Evolutionary conservation across 495 filamentous ascomycete genomes (phyloP), one percentile per base, ranked within the genome.

Genomic region (Penicillium pancosmium): DNA sequence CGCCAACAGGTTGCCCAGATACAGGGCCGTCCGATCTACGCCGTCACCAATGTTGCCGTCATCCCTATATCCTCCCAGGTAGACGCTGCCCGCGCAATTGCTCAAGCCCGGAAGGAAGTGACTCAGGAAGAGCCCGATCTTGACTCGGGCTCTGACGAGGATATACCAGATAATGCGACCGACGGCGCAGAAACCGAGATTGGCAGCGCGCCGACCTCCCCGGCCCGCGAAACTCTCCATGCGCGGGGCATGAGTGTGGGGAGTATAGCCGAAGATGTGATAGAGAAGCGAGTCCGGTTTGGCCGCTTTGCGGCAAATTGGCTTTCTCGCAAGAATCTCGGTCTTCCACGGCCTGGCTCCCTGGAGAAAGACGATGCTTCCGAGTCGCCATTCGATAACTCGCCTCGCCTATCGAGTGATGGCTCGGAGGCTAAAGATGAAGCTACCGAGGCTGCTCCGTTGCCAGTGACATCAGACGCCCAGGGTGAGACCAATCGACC

Each of bases 1-100:
- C 88, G 93, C 38, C 80, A 93, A 61, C 91, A 97, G 70, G 93
- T 98, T 50, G 94, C 94, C 1, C 85, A 91, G 57, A 86, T 97
- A 50, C 85, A 85, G 53, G 91, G 90, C 15, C 85, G 85, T 48
- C 89, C 93, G 4, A 78, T 97, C 53, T 97, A 96, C 69, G 85
- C 90, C 43, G 81, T 96, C 47, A 91, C 87, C 54, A 90, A 92
- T 61, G 88, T 98, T 33, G 88, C 92, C 1, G 78, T 98, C 23
- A 96, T 95, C 18, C 94, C 94, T 1, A 84, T 93, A 16, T 82
- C 88, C 13, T 94, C 88, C 15, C 87, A 86, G 60, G 68, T 66
- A 41, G 91, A 93, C 21, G 93, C 94, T 5, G 78, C 78, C 59
- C 80, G 80, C 13, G 87, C 91, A 5, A 88, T 97, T 38, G 63